Base-by-base conservation (phyloP, 2,329 filamentous ascomycete species). In the Tolypocladium paradoxum region DNA sequence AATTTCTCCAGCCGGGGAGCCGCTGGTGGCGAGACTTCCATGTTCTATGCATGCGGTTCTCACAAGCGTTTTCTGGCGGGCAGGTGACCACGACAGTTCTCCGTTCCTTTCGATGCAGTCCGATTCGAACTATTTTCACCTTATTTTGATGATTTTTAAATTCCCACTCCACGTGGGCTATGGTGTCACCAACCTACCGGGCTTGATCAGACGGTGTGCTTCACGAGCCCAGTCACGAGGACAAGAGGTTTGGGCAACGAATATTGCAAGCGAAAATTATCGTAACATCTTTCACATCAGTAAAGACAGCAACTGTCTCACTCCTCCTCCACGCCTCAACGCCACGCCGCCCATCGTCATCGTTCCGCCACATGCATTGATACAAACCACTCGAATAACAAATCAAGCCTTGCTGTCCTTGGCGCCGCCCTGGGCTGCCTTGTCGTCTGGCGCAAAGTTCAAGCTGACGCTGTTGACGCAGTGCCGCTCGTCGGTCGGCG, bases 401-500 rank as follows among this genome's bases (percentile, higher is more conserved):
- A 7, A n/a, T 62, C 45, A 69, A 35, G 62, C 71, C 62, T 73
- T 73, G 53, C 64, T 72, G 33, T 70, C 69, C 56, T 69, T 69
- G 34, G 55, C 36, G 20, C 53, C 51, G 11, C 60, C 60, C 50
- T 68, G 63, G 27, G 63, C 68, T 49, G 68, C 64, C 61, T 81
- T 79, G 57, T 88, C 85, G 49, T 88, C 77, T 1, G 77, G 75
- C 2, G 76, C 79, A 66, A 99, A 97, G 62, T 84, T 93, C 71
- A 97, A 74, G 67, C 88, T 95, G 51, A 97, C 73, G 64, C 89
- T 93, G 68, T 97, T 99, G 54, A 99, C 93, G 66, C 93, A 99
- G 74, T 99, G 93, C 56, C 93, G 80, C 81, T 99, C 93, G 68
- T 99, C 87, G 22, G 91, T 97, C 6, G 93, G 90, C 24, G 87